A percentile compares a stretch with the other conserved stretches of the same genome.
Evolutionary conservation across 106 monocot species (phyloP).

Genomic region (Phalaenopsis aphrodite): DNA sequence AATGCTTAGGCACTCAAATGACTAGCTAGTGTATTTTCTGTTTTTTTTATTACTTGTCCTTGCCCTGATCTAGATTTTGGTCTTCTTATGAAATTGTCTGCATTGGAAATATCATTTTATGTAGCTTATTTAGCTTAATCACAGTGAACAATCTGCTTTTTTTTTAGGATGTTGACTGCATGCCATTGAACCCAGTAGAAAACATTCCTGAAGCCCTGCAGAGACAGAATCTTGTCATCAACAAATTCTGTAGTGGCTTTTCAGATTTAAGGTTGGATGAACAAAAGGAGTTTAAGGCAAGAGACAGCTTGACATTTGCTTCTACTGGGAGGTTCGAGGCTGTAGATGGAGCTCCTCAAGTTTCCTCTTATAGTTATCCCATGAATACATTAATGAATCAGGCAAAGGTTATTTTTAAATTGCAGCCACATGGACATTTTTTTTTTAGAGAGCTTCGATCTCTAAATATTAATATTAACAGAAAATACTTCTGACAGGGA

Average conservation of each 20-base stretch:
- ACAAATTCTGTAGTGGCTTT: slow-evolving; percentile 48
- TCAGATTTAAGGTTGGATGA: slow-evolving; percentile 44
- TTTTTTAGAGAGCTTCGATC: not conserved
- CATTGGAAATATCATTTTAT: not conserved
- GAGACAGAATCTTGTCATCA: slow-evolving; percentile 34
- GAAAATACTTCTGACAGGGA: slow-evolving; percentile 45
- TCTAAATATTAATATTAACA: not conserved
- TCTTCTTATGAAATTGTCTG: slow-evolving; percentile 1
- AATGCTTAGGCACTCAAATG: not conserved
- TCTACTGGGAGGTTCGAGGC: slow-evolving; percentile 31
- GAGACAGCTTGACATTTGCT: slow-evolving; percentile 22
- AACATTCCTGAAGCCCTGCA: slow-evolving; percentile 83
- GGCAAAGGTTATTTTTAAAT: slow-evolving; percentile 54
- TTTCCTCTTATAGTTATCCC: slow-evolving; percentile 41
- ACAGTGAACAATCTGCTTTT: not conserved
- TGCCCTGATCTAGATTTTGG: not conserved
- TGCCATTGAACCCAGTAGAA: slow-evolving; percentile 70
- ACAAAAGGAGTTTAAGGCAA: slow-evolving; percentile 46
- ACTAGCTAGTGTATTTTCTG: not conserved
- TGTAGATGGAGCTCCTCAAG: slow-evolving; percentile 27
- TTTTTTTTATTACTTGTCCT: not conserved
- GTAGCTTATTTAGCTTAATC: not conserved
- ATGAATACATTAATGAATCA: slow-evolving; percentile 82
- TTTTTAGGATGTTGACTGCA: slow-evolving; percentile 88
- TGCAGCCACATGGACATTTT: not conserved